Conservation (phyloP, 2,329 filamentous ascomycete species). For the Aspergillus spinulosporus region DNA sequence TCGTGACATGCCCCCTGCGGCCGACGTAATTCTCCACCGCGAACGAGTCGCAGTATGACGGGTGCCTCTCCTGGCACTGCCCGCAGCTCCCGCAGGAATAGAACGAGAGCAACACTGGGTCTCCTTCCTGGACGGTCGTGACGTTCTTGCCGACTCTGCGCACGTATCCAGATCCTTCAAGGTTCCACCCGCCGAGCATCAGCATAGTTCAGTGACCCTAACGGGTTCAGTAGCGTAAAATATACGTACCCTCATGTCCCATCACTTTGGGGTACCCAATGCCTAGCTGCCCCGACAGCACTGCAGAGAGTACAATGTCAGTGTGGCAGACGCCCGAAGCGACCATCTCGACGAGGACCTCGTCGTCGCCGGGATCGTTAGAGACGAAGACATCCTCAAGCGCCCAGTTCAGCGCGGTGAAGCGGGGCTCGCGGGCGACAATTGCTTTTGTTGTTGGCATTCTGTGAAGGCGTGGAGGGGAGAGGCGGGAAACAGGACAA, state of each 20-base stretch:
- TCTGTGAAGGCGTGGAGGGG: neutral
- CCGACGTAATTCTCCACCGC: constrained; percentile 15
- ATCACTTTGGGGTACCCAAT: constrained; percentile 29
- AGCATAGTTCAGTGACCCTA: too few relatives aligned
- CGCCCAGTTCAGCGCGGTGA: constrained; percentile 2
- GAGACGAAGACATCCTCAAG: constrained; percentile 2
- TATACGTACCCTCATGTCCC: constrained; percentile 29
- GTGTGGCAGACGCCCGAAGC: constrained; percentile 24
- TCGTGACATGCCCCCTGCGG: constrained; percentile 3
- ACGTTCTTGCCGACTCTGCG: constrained; percentile 18
- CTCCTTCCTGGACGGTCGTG: constrained; percentile 15
- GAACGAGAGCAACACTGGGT: constrained; percentile 39
- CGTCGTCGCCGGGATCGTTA: constrained; percentile 16
- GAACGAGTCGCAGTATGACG: constrained; percentile 31
- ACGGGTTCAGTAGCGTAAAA: too few relatives aligned
- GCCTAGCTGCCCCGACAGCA: constrained; percentile 11
- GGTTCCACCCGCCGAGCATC: too few relatives aligned
- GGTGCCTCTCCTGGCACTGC: constrained; percentile 30
- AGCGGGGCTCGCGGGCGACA: constrained; percentile 8
- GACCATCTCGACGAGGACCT: constrained; percentile 21
- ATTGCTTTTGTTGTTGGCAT: constrained; percentile 8
- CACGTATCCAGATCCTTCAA: constrained; percentile 22
- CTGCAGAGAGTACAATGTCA: constrained; percentile 16
- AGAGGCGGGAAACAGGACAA: too few relatives aligned
- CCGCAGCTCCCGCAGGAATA: constrained; percentile 36